phyloP scores from a whole-genome alignment of 2,329 filamentous ascomycete species.

The Cercospora sp. region DNA sequence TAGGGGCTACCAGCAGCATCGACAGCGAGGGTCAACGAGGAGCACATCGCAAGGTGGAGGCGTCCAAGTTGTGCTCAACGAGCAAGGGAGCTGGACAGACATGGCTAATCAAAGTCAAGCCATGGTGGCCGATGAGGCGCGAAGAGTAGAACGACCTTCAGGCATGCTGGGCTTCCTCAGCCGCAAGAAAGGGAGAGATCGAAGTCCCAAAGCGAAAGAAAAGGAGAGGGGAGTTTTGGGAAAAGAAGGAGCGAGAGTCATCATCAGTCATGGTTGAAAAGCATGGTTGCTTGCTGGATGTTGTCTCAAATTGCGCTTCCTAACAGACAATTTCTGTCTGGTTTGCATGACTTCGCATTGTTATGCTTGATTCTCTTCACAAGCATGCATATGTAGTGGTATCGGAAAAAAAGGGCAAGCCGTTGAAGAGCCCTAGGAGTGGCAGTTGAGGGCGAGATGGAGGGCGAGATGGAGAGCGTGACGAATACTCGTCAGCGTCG shows the following conservation, averaged over 20 bases:
- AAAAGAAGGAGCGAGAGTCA: conserved; percentile 81
- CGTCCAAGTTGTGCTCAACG: conserved; percentile 87
- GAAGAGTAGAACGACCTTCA: conserved; percentile 54
- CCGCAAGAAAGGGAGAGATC: conserved; percentile 83
- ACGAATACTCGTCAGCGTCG: background rate
- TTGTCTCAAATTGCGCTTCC: background rate
- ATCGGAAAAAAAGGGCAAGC: background rate
- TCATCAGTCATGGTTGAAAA: conserved; percentile 40
- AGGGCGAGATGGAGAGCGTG: background rate
- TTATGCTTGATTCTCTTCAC: background rate
- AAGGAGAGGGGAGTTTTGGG: conserved; percentile 80
- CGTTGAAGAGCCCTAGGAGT: background rate
- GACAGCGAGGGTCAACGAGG: conserved; percentile 62
- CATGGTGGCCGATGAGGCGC: conserved; percentile 56
- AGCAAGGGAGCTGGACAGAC: conserved; percentile 86
- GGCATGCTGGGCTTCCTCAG: conserved; percentile 89
- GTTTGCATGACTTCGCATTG: background rate
- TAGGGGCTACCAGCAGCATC: conserved; percentile 30
- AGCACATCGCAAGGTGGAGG: conserved; percentile 78
- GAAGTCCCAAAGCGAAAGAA: conserved; percentile 87
- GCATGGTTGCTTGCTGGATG: background rate
- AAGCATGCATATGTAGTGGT: background rate
- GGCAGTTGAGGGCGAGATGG: background rate
- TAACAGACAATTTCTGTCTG: background rate
- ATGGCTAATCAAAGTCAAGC: conserved; percentile 81